These are phyloP conservation scores for Colletotrichum neosansevieriae DNA, from an alignment of 2,329 filamentous ascomycete species.

Conservation along the genomic window DNA sequence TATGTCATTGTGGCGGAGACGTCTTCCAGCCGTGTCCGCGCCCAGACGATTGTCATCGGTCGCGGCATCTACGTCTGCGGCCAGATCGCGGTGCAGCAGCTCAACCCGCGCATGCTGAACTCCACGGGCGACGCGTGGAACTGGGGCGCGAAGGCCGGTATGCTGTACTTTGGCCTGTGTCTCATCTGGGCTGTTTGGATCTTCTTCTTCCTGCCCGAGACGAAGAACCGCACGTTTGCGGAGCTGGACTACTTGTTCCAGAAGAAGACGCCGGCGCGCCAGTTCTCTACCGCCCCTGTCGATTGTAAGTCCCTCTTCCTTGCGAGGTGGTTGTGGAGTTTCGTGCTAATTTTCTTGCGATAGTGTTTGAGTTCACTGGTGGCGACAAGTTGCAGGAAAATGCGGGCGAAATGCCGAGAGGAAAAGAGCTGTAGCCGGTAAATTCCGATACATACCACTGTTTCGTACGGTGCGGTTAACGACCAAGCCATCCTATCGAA, in stretches of 20 bases:
- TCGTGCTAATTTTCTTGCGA: not conserved
- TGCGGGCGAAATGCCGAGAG: not conserved
- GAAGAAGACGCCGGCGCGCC: slow-evolving; percentile 48
- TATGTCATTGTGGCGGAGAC: slow-evolving; percentile 60
- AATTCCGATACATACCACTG: too few species aligned
- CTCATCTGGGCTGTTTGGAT: slow-evolving; percentile 56
- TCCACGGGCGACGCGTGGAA: slow-evolving; percentile 46
- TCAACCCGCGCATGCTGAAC: slow-evolving; percentile 53
- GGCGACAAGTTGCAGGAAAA: not conserved
- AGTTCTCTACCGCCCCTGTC: slow-evolving; percentile 47
- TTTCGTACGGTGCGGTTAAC: too few species aligned
- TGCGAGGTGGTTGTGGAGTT: too few species aligned
- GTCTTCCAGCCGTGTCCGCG: slow-evolving; percentile 57
- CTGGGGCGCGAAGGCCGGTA: slow-evolving; percentile 54
- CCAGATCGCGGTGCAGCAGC: slow-evolving; percentile 54
- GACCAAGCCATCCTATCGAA: too few species aligned
- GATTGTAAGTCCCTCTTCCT: slow-evolving; percentile 44
- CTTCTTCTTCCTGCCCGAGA: slow-evolving; percentile 59
- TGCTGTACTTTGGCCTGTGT: slow-evolving; percentile 54
- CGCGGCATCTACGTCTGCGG: slow-evolving; percentile 57
- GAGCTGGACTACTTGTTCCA: slow-evolving; percentile 64
- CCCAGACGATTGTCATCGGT: slow-evolving; percentile 59
- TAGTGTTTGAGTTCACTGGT: slow-evolving; percentile 1
- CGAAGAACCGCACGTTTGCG: slow-evolving; percentile 57
- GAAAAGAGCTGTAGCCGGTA: not conserved